Evolutionary conservation across 2,329 filamentous ascomycete species (phyloP).

Genomic region (Domatiomyces globalis): DNA sequence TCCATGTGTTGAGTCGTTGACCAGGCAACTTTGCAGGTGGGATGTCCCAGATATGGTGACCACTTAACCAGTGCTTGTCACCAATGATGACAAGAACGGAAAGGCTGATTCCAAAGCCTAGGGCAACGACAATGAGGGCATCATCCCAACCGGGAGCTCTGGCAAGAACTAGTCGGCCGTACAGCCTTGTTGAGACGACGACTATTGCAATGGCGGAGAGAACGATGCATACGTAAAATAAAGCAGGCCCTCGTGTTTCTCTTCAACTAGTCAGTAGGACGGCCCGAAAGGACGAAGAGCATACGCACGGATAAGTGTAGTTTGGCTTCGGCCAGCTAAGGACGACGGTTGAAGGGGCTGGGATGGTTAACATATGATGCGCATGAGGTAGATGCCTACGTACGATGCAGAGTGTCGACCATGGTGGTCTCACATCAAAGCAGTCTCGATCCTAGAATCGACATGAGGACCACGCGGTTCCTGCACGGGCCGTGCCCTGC

Average conservation of each 20-base stretch:
- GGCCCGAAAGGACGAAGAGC: not conserved
- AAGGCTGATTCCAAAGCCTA: conserved; percentile 9
- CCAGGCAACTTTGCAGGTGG: conserved; percentile 6
- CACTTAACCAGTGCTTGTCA: conserved; percentile 11
- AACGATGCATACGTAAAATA: conserved; percentile 19
- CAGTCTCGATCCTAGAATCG: not conserved
- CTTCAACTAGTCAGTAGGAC: conserved; percentile 6
- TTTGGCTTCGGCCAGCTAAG: conserved; percentile 22
- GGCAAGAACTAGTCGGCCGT: conserved; percentile 20
- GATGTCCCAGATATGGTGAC: conserved; percentile 18
- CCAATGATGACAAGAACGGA: conserved; percentile 15
- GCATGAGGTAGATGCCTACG: not conserved
- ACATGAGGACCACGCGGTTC: not conserved
- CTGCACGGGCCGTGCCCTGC: not conserved
- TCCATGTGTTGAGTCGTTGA: conserved; percentile 14
- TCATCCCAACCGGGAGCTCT: conserved; percentile 14
- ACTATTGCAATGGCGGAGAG: conserved; percentile 16
- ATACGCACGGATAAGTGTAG: conserved; percentile 18
- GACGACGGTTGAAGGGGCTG: conserved; percentile 9
- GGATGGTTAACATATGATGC: not conserved
- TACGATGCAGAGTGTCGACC: conserved; percentile 14
- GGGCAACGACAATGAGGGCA: conserved; percentile 9
- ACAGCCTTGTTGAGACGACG: conserved; percentile 18
- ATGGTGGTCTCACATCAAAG: conserved; percentile 2
- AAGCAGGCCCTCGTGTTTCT: conserved; percentile 17